Evolutionary conservation across 352 stramenopile species (phyloP).

Genomic region (Pythium pectinolyticum): DNA sequence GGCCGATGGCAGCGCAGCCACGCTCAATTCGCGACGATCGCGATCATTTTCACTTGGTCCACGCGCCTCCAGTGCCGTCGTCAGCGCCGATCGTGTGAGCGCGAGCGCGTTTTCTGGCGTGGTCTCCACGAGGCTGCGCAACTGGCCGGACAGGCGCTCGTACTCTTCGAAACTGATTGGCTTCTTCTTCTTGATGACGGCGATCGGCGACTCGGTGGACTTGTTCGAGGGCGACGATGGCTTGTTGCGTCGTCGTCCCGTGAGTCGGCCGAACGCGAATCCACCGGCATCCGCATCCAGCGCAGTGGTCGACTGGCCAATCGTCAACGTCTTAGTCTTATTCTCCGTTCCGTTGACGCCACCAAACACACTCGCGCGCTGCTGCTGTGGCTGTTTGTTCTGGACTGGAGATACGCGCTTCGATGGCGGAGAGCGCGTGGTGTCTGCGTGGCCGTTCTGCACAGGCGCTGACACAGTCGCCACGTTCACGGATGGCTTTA

Average conservation of each 20-base stretch:
- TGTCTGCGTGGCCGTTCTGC: conserved; percentile 20
- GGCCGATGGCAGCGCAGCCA: conserved; percentile 33
- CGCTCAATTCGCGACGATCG: conserved; percentile 25
- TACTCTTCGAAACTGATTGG: conserved; percentile 79
- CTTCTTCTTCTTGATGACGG: conserved; percentile 77
- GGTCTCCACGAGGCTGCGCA: conserved; percentile 65
- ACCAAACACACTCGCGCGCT: conserved; percentile 14
- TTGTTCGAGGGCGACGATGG: conserved; percentile 17
- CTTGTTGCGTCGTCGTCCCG: conserved; percentile 28
- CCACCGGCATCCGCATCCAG: conserved; percentile 5
- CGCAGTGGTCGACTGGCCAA: conserved; percentile 2
- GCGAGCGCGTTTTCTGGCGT: conserved; percentile 57
- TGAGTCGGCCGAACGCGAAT: conserved; percentile 21
- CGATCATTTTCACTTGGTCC: conserved; percentile 12
- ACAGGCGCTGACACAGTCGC: background rate
- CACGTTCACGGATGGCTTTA: background rate
- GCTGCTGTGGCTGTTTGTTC: background rate
- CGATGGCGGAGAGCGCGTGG: conserved; percentile 15
- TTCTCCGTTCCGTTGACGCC: conserved; percentile 1
- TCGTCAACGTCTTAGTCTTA: conserved; percentile 28
- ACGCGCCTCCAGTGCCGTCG: conserved; percentile 26
- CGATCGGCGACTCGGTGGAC: conserved; percentile 38
- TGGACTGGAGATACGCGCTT: conserved; percentile 17
- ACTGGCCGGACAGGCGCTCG: conserved; percentile 59
- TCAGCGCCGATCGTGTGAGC: conserved; percentile 57